phyloP scores from a whole-genome alignment of 2,329 filamentous ascomycete genomes.

The Sclerotinia subarctica region DNA sequence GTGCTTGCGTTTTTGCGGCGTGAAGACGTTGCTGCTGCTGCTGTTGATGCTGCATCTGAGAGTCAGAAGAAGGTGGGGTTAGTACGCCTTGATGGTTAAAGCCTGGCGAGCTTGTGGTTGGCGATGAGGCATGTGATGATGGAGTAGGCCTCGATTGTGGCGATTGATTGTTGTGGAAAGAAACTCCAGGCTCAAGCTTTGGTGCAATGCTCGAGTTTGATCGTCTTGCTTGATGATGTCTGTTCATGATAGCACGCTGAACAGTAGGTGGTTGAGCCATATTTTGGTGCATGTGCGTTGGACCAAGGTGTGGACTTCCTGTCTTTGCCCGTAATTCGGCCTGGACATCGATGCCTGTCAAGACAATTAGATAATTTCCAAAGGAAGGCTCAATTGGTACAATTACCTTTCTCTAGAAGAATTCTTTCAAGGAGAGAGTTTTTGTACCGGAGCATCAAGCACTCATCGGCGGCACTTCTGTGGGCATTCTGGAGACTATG shows the following conservation, averaged over 20 bases:
- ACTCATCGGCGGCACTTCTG: slow-evolving; percentile 91
- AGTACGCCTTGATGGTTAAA: slow-evolving; percentile 56
- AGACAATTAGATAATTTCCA: slow-evolving; percentile 23
- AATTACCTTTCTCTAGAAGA: slow-evolving; percentile 85
- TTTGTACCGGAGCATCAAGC: slow-evolving; percentile 97
- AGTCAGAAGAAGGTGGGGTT: slow-evolving; percentile 58
- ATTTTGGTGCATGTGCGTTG: slow-evolving; percentile 64
- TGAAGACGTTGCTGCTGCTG: slow-evolving; percentile 42
- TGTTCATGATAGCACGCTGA: slow-evolving; percentile 76
- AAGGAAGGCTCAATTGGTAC: background rate
- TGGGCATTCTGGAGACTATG: slow-evolving; percentile 92
- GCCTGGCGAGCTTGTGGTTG: slow-evolving; percentile 60
- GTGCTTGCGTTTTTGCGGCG: slow-evolving; percentile 30
- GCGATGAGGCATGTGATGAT: slow-evolving; percentile 72
- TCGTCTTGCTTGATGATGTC: slow-evolving; percentile 67
- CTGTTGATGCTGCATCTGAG: slow-evolving; percentile 51
- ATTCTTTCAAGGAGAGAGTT: slow-evolving; percentile 95
- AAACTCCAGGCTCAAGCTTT: slow-evolving; percentile 59
- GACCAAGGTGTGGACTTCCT: slow-evolving; percentile 75
- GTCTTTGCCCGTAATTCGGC: slow-evolving; percentile 92
- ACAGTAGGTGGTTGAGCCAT: slow-evolving; percentile 72
- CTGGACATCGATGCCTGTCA: slow-evolving; percentile 88
- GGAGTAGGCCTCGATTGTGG: slow-evolving; percentile 79
- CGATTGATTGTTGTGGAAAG: slow-evolving; percentile 42
- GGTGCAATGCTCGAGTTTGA: slow-evolving; percentile 73